These are phyloP conservation scores for Talaromyces trachyspermus DNA, from an alignment of 495 filamentous ascomycete species.

Conservation along the genomic window DNA sequence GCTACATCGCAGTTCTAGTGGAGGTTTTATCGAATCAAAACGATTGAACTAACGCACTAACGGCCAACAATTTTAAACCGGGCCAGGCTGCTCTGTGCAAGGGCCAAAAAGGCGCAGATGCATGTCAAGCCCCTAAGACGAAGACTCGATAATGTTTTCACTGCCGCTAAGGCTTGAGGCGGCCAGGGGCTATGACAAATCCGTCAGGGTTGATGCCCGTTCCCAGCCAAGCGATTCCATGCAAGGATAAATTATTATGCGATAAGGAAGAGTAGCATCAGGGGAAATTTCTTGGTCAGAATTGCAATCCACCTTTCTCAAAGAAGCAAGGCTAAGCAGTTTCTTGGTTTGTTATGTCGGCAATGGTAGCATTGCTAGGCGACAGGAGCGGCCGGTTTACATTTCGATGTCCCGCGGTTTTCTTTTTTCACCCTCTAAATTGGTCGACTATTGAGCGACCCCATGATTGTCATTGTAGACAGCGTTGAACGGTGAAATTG, in stretches of 20 bases:
- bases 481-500: background rate
- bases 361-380: too few relatives aligned
- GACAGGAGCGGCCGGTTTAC: too few relatives aligned
- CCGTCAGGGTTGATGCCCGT: background rate
- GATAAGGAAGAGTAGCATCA: background rate
- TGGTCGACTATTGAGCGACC: too few relatives aligned
- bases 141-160: background rate
- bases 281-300: background rate
- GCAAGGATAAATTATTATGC: too few relatives aligned
- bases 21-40: too few relatives aligned
- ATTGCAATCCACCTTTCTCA: conserved; percentile 3
- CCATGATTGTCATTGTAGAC: too few relatives aligned
- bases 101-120: background rate
- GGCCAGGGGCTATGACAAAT: background rate
- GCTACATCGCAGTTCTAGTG: too few relatives aligned
- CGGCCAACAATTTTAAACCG: background rate
- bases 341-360: too few relatives aligned
- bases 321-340: background rate
- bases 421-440: too few relatives aligned
- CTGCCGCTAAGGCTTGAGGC: background rate
- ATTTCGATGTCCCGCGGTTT: too few relatives aligned
- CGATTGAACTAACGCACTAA: too few relatives aligned
- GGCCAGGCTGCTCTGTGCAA: background rate
- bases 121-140: background rate
- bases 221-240: too few relatives aligned